phyloP scores from a whole-genome alignment of 805 yeast genomes.

The Yarrowia sp. region DNA sequence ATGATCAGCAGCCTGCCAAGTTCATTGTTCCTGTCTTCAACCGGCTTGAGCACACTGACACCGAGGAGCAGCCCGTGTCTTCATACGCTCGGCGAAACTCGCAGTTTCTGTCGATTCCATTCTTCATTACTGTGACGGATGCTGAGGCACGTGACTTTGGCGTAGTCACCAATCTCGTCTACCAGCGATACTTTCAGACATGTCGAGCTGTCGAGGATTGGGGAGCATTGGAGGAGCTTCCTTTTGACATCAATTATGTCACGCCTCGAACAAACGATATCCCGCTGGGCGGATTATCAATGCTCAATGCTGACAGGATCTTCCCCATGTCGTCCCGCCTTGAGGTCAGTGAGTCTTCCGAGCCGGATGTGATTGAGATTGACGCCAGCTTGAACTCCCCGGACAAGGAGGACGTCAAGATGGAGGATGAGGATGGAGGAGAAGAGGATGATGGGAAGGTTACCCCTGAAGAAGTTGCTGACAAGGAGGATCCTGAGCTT shows the following conservation, averaged over 20 bases:
- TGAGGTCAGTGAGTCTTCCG: neutral
- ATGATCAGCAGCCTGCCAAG: slow-evolving; percentile 5
- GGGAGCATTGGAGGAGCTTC: neutral
- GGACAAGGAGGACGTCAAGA: slow-evolving; percentile 13
- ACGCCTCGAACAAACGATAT: slow-evolving; percentile 8
- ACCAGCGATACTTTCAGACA: neutral
- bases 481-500: neutral
- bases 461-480: neutral
- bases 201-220: neutral
- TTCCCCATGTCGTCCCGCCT: slow-evolving; percentile 16
- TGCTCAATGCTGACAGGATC: neutral
- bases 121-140: slow-evolving; percentile 56
- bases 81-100: slow-evolving; percentile 10
- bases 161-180: slow-evolving; percentile 52
- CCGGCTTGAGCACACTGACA: neutral
- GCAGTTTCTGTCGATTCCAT: slow-evolving; percentile 67
- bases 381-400: neutral
- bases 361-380: slow-evolving; percentile 3
- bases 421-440: neutral
- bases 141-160: slow-evolving; percentile 58
- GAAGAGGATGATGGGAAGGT: neutral
- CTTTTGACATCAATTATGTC: neutral
- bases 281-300: slow-evolving; percentile 2
- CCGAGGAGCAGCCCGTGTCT: neutral
- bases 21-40: slow-evolving; percentile 32